Conservation (phyloP, 106 monocot genomes). For the Dendrobium catenatum region DNA sequence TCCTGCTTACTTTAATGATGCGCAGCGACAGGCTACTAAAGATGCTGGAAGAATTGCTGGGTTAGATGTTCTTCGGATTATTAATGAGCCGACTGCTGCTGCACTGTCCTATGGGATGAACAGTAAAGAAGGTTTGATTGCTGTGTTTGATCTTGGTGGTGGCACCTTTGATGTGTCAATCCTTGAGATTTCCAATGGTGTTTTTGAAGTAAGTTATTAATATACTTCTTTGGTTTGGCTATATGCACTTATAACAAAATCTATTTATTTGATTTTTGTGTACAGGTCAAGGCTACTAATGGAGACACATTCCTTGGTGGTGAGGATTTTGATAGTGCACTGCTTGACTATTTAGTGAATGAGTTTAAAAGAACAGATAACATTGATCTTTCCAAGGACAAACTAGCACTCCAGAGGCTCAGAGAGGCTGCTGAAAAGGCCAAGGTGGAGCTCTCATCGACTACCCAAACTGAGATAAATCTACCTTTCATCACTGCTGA, state of each 20-base stretch:
- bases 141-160: conserved; percentile 60
- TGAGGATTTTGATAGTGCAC: conserved; percentile 28
- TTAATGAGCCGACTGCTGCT: conserved; percentile 62
- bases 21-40: conserved; percentile 52
- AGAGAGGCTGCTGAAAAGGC: conserved; percentile 29
- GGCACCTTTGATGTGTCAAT: conserved; percentile 71
- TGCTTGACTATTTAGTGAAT: conserved; percentile 17
- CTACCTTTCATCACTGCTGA: conserved; percentile 30
- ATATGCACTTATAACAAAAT: not conserved
- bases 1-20: conserved; percentile 65
- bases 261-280: not conserved
- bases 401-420: conserved; percentile 17
- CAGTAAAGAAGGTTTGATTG: conserved; percentile 58
- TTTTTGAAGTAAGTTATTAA: conserved; percentile 35
- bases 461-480: conserved; percentile 23
- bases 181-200: conserved; percentile 63
- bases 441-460: conserved; percentile 21
- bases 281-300: conserved; percentile 30
- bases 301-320: conserved; percentile 30
- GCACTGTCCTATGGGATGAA: conserved; percentile 67
- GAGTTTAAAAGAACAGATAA: conserved; percentile 21
- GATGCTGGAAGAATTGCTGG: conserved; percentile 57
- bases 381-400: conserved; percentile 24
- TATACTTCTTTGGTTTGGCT: not conserved
- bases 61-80: conserved; percentile 49